These are phyloP conservation scores for Larix kaempferi DNA, from an alignment of 75 land plant genomes.

Conservation along the genomic window DNA sequence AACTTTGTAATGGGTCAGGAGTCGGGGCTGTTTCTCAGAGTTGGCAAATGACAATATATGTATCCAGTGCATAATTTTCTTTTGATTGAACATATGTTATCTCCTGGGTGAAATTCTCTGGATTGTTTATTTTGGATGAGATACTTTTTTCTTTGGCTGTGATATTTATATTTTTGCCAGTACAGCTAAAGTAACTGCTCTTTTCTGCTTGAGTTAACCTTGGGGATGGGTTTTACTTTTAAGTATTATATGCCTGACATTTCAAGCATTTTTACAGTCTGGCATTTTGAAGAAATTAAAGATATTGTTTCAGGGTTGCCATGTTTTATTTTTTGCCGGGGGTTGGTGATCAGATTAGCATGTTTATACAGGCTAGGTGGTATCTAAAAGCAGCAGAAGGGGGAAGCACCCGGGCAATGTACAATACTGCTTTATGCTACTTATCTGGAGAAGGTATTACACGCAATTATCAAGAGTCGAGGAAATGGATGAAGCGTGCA, in stretches of 20 bases:
- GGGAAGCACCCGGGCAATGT: conserved; percentile 90
- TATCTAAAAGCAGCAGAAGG: conserved; percentile 85
- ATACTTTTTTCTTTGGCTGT: too few species aligned
- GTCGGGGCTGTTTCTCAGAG: too few species aligned
- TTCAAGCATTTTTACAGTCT: not conserved
- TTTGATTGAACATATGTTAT: too few species aligned
- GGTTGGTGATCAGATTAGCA: not conserved
- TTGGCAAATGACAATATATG: too few species aligned
- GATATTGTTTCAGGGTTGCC: not conserved
- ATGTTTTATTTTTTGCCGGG: not conserved
- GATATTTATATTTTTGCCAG: too few species aligned
- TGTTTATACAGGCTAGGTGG: conserved; percentile 65
- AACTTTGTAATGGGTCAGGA: too few species aligned
- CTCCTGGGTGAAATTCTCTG: too few species aligned
- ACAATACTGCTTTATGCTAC: conserved; percentile 72
- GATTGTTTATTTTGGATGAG: too few species aligned
- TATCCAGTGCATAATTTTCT: too few species aligned
- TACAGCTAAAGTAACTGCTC: too few species aligned
- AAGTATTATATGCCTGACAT: not conserved
- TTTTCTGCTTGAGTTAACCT: too few species aligned
- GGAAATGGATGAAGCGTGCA: conserved; percentile 80
- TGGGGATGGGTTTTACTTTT: not conserved
- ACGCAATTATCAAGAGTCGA: conserved; percentile 42
- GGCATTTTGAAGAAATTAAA: not conserved
- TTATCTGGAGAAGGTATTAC: conserved; percentile 63